Conservation (phyloP, 2,329 filamentous ascomycete genomes). For the Fusarium citri region DNA sequence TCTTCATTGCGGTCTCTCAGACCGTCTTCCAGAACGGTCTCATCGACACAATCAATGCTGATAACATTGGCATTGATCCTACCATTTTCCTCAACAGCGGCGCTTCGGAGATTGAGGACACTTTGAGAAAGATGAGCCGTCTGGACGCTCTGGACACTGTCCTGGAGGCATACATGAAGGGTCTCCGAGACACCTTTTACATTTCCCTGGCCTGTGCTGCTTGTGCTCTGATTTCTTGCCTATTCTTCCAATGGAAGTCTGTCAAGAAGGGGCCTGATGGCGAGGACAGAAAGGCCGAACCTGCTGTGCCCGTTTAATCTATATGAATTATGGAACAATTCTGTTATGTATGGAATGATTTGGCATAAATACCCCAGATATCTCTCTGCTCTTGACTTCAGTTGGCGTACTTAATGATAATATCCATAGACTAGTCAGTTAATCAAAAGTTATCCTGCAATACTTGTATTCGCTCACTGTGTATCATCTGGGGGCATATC, state of each 20-base stretch:
- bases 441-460: conserved; percentile 4
- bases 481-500: conserved; percentile 57
- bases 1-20: conserved; percentile 74
- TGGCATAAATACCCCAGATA: conserved; percentile 43
- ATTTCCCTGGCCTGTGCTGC: conserved; percentile 62
- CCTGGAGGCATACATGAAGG: conserved; percentile 61
- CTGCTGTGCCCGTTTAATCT: conserved; percentile 42
- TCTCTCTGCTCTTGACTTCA: conserved; percentile 39
- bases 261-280: conserved; percentile 58
- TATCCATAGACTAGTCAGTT: conserved; percentile 15
- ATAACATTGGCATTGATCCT: conserved; percentile 60
- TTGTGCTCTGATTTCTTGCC: conserved; percentile 57
- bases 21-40: conserved; percentile 76
- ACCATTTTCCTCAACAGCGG: conserved; percentile 64
- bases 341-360: conserved; percentile 26
- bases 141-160: conserved; percentile 57
- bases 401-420: conserved; percentile 25
- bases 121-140: conserved; percentile 57
- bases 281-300: conserved; percentile 44
- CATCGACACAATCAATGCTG: conserved; percentile 60
- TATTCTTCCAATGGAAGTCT: conserved; percentile 64
- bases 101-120: conserved; percentile 60
- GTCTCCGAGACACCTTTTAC: conserved; percentile 63
- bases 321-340: not conserved
- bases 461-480: conserved; percentile 44